A percentile compares a stretch with the other conserved stretches of the same genome.
Evolutionary conservation across 225 moss, liverwort and hornwort species (phyloP).

Genomic region (Polytrichum commune): DNA sequence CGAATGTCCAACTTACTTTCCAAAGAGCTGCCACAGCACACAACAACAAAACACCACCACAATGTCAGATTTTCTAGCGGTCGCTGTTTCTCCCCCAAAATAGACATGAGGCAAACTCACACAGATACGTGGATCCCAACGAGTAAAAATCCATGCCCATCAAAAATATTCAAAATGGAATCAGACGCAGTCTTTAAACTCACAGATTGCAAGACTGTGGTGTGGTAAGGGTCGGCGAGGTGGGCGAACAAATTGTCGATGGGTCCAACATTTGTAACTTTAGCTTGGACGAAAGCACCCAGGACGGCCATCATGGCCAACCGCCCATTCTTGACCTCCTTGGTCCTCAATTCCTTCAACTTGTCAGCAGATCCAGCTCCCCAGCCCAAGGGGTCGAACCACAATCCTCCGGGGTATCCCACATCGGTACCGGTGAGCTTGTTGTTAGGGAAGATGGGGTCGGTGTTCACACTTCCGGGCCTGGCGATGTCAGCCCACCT

Average conservation of each 20-base stretch:
- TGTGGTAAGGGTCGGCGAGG: conserved; percentile 76
- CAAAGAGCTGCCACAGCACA: conserved; percentile 3
- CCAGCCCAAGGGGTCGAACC: conserved; percentile 84
- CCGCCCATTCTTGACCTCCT: conserved; percentile 93
- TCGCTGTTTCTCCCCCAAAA: too few relatives aligned
- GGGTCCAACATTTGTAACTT: conserved; percentile 71
- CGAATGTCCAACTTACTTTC: conserved; percentile 6
- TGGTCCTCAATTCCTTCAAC: conserved; percentile 88
- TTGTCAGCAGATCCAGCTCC: conserved; percentile 44
- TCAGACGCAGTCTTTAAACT: background rate
- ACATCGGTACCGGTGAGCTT: conserved; percentile 90
- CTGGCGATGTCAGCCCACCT: conserved; percentile 87
- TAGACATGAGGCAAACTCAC: too few relatives aligned
- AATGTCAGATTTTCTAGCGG: too few relatives aligned
- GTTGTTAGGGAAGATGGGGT: conserved; percentile 82
- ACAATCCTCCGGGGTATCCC: conserved; percentile 89
- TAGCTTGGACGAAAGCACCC: conserved; percentile 80
- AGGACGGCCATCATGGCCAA: conserved; percentile 86
- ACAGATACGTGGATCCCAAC: too few relatives aligned
- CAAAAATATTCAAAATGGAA: too few relatives aligned
- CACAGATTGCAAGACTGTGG: conserved; percentile 49
- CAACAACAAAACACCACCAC: background rate
- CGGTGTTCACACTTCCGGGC: conserved; percentile 82
- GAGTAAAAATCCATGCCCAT: too few relatives aligned
- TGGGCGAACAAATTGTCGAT: conserved; percentile 93